Evolutionary conservation across 345 rosid species (phyloP).

Genomic region (Streptanthus diversifolius): DNA sequence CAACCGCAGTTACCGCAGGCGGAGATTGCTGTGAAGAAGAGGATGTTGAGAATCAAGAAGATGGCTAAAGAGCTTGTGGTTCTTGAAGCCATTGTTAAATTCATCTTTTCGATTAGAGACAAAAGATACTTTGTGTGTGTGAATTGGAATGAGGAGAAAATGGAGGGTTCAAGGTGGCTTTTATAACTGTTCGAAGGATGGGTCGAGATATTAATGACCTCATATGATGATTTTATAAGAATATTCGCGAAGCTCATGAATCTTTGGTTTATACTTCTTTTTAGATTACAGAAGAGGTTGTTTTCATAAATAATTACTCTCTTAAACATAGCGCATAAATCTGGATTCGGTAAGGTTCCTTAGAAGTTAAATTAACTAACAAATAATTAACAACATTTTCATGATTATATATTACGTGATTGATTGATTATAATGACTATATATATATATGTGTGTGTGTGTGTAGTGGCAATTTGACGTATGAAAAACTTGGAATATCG

Average conservation of each 20-base stretch:
- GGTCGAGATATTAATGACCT: constrained; percentile 4
- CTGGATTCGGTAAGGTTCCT: background rate
- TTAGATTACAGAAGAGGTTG: background rate
- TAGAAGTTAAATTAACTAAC: background rate
- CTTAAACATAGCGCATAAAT: background rate
- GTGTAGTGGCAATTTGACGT: background rate
- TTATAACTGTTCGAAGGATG: constrained; percentile 40
- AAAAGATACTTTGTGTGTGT: background rate
- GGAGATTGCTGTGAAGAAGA: constrained; percentile 44
- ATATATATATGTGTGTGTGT: background rate
- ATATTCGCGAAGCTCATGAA: background rate
- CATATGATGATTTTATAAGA: constrained; percentile 1
- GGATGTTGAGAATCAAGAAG: constrained; percentile 47
- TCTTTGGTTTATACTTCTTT: background rate
- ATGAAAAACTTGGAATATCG: background rate
- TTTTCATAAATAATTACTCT: background rate
- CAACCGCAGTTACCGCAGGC: constrained; percentile 46
- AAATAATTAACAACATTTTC: background rate
- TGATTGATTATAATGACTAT: background rate
- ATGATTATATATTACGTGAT: background rate
- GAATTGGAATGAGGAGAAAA: constrained; percentile 17
- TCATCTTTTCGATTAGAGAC: background rate
- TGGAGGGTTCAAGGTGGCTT: constrained; percentile 27
- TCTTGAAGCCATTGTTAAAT: constrained; percentile 45
- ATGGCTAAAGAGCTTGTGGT: constrained; percentile 45